phyloP scores from a whole-genome alignment of 1,284 basidiomycete species.

The Papiliotrema nemorosa region DNA sequence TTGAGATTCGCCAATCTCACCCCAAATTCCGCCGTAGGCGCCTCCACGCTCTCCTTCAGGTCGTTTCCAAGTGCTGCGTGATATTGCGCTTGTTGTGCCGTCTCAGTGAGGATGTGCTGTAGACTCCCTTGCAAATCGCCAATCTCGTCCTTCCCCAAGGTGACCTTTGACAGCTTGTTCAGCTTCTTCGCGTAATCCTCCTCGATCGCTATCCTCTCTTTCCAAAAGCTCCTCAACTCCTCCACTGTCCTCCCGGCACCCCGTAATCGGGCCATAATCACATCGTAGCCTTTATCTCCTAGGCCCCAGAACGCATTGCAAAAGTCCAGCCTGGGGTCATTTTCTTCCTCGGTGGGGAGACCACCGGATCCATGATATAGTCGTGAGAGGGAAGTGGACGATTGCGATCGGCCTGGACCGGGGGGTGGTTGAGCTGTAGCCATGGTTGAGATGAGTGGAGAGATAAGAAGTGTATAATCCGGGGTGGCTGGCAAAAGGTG shows the following conservation, averaged over 20 bases:
- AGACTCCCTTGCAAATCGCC: conserved; percentile 77
- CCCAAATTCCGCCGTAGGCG: conserved; percentile 61
- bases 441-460: neutral
- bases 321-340: conserved; percentile 62
- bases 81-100: conserved; percentile 64
- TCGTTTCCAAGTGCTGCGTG: conserved; percentile 66
- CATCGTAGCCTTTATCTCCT: conserved; percentile 82
- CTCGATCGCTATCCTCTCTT: conserved; percentile 78
- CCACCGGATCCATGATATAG: conserved; percentile 38
- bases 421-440: conserved; percentile 7
- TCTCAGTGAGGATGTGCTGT: conserved; percentile 74
- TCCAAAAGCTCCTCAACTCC: conserved; percentile 81
- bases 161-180: conserved; percentile 70
- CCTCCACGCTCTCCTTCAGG: conserved; percentile 74
- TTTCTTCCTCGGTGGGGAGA: conserved; percentile 25
- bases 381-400: conserved; percentile 43
- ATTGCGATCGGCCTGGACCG: conserved; percentile 41
- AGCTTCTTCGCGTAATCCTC: conserved; percentile 92
- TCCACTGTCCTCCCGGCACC: conserved; percentile 82
- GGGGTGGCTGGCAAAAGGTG: conserved; percentile 2
- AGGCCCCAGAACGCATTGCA: conserved; percentile 96
- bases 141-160: conserved; percentile 83
- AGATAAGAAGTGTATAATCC: neutral
- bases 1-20: conserved; percentile 69
- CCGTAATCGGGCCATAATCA: conserved; percentile 81